Evolutionary conservation across 2,329 filamentous ascomycete genomes (phyloP), one percentile per base, ranked within the genome.

Genomic region (Colletotrichum neosansevieriae): DNA sequence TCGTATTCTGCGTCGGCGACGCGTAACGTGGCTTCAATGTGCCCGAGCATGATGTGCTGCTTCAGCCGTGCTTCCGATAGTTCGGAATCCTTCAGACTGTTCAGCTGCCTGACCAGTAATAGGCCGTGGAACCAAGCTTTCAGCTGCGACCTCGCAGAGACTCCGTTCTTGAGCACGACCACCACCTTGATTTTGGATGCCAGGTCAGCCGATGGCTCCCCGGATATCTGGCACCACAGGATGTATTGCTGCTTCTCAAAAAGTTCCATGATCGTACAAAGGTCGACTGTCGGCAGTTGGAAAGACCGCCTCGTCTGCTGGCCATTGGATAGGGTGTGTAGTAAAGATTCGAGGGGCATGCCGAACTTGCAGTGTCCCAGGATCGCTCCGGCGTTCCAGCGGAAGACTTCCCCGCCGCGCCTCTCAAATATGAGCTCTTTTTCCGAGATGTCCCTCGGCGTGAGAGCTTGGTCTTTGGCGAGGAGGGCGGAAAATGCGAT

Each of bases 121-220:
- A 69, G 15, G 1, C 54, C 54, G 29, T 69, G 66, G 15, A 69
- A 69, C 66, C 66, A 69, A 21, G 66, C 66, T 50, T 66, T 65
- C 12, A 69, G 61, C 40, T 69, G 66, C 19, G 61, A 65, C 42
- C 13, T 53, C 2, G 61, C 45, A 19, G 66, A 50, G 3, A 69
- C 61, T 12, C 56, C 61, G 12, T 44, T 49, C 50, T 69, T 69
- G 32, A 69, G n/a, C 13, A 69, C 66, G 6, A 69, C 17, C 13
- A 66, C 5, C 11, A 69, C 61, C 34, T 56, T 65, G 17, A 44
- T 36, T 19, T 38, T 17, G 4, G 60, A 54, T 3, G 53, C n/a
- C 21, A 24, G 13, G 9, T 56, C 62, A 2, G 34, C 11, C 4
- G 36, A 17, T 10, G 19, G 0, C 24, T 32, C 11, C 19, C 50